Evolutionary conservation across 2,329 filamentous ascomycete genomes (phyloP).

Genomic region (Fusarium irregulare): DNA sequence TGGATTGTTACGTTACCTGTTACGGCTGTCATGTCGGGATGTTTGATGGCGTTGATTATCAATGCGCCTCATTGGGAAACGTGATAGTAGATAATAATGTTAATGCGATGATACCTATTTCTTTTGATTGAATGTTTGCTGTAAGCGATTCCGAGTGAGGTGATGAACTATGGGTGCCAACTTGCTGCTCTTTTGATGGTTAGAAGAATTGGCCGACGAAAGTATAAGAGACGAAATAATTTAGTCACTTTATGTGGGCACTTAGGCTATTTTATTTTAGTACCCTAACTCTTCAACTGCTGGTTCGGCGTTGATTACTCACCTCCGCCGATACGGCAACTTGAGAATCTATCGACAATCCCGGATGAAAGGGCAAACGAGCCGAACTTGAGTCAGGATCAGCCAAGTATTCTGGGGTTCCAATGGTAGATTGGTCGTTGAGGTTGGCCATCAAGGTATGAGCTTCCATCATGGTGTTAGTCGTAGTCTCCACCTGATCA

Average conservation of each 20-base stretch:
- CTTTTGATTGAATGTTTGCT: not conserved
- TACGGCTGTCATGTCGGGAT: slow-evolving; percentile 62
- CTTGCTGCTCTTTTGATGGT: not conserved
- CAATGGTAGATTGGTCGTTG: not conserved
- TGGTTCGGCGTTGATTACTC: too few species aligned
- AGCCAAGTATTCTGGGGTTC: not conserved
- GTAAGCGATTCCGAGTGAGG: too few species aligned
- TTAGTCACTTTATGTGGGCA: too few species aligned
- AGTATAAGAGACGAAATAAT: too few species aligned
- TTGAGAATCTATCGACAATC: not conserved
- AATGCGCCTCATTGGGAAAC: slow-evolving; percentile 59
- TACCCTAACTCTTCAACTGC: too few species aligned
- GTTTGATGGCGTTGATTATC: slow-evolving; percentile 65
- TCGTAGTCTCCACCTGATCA: not conserved
- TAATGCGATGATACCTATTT: slow-evolving; percentile 13
- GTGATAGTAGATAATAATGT: too few species aligned
- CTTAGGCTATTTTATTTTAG: too few species aligned
- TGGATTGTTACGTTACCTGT: slow-evolving; percentile 65
- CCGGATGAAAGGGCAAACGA: too few species aligned
- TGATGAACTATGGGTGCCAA: not conserved
- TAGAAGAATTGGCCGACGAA: too few species aligned
- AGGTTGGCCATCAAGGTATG: not conserved
- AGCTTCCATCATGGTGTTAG: not conserved
- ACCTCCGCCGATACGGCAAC: too few species aligned
- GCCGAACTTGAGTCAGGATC: not conserved